Conservation (phyloP, 495 filamentous ascomycete genomes). For the Penicillium roqueforti region DNA sequence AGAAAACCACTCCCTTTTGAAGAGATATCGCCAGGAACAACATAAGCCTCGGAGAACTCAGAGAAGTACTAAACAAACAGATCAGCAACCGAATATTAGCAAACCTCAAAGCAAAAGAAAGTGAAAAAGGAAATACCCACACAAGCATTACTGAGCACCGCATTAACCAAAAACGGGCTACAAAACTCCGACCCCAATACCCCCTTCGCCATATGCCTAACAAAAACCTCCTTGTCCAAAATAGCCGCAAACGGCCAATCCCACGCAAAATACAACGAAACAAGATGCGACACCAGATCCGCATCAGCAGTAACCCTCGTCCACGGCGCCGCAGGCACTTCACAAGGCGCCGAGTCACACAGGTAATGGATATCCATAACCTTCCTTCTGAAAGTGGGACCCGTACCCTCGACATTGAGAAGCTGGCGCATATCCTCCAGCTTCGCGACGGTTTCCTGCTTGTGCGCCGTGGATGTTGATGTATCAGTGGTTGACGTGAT, state of each 20-base stretch:
- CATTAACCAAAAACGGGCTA: slow-evolving; percentile 52
- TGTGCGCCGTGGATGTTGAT: background rate
- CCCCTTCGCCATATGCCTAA: slow-evolving; percentile 40
- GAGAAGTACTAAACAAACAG: slow-evolving; percentile 35
- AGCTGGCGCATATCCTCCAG: slow-evolving; percentile 31
- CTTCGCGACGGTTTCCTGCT: slow-evolving; percentile 17
- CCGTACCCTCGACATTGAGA: slow-evolving; percentile 32
- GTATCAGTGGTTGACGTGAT: slow-evolving; percentile 10
- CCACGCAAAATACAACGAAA: slow-evolving; percentile 54
- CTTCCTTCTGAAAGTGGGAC: slow-evolving; percentile 36
- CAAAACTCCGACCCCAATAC: slow-evolving; percentile 41
- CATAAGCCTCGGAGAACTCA: slow-evolving; percentile 44
- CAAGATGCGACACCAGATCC: slow-evolving; percentile 50
- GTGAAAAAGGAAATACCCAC: slow-evolving; percentile 24
- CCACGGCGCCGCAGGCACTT: slow-evolving; percentile 48
- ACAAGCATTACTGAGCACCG: slow-evolving; percentile 48
- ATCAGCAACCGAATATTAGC: background rate
- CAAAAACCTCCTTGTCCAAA: slow-evolving; percentile 46
- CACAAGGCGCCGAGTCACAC: slow-evolving; percentile 37
- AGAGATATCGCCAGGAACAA: slow-evolving; percentile 38
- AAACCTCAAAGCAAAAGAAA: background rate
- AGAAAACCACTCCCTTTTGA: slow-evolving; percentile 43
- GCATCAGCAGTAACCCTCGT: slow-evolving; percentile 47
- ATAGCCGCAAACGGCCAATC: slow-evolving; percentile 49
- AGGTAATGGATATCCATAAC: slow-evolving; percentile 49